A percentile compares a stretch with the other conserved stretches of the same genome.
These are phyloP conservation scores for Tricladium varicosporioides DNA, from an alignment of 2,329 filamentous ascomycete genomes.

Conservation along the genomic window DNA sequence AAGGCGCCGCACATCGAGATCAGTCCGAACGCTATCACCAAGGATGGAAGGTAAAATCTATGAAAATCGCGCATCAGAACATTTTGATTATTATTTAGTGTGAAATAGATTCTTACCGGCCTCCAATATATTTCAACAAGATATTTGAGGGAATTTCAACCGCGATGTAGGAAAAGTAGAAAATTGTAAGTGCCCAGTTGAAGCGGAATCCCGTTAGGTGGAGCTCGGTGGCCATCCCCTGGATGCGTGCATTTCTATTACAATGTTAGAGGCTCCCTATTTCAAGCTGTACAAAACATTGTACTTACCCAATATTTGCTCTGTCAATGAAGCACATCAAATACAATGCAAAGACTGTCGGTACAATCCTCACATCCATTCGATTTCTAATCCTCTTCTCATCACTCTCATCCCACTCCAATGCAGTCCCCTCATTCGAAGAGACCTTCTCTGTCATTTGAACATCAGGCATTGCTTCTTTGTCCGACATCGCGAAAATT, in stretches of 20 bases:
- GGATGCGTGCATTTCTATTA: constrained; percentile 59
- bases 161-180: constrained; percentile 59
- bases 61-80: too few species aligned
- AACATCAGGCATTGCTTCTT: neutral
- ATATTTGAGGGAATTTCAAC: constrained; percentile 53
- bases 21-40: constrained; percentile 43
- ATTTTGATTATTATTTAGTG: too few species aligned
- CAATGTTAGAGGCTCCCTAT: neutral
- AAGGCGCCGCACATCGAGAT: constrained; percentile 47
- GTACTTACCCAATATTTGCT: constrained; percentile 7
- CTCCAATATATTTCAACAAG: constrained; percentile 22
- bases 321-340: constrained; percentile 21
- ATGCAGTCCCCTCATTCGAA: constrained; percentile 10
- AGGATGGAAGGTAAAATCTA: constrained; percentile 39
- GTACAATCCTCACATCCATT: constrained; percentile 17
- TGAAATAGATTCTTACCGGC: constrained; percentile 6
- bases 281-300: neutral
- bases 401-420: constrained; percentile 16
- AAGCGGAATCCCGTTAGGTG: constrained; percentile 49
- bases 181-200: constrained; percentile 58
- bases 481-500: neutral
- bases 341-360: constrained; percentile 15
- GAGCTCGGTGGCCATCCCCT: constrained; percentile 60
- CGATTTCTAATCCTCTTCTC: constrained; percentile 14
- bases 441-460: constrained; percentile 7